Evolutionary conservation across 2,329 filamentous ascomycete species (phyloP).

Genomic region (Venturia asperata): DNA sequence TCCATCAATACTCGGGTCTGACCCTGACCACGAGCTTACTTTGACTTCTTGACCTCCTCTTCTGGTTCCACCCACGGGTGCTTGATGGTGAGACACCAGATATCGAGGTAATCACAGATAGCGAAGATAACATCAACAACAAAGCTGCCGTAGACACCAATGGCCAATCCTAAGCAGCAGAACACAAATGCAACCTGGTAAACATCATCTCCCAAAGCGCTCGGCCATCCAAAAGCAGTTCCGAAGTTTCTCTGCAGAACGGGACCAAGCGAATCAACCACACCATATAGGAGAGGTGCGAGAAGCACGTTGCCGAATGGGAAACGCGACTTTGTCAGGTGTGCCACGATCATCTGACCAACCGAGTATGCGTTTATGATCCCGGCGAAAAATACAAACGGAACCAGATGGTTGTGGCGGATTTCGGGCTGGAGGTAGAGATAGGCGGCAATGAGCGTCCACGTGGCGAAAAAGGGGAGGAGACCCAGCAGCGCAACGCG

Average conservation of each 20-base stretch:
- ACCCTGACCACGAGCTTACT: slow-evolving; percentile 15
- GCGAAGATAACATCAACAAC: slow-evolving; percentile 95
- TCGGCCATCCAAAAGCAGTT: slow-evolving; percentile 32
- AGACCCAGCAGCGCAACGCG: slow-evolving; percentile 75
- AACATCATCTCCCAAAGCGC: slow-evolving; percentile 48
- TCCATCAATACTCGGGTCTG: no score
- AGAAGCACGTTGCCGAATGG: slow-evolving; percentile 84
- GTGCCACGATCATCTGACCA: slow-evolving; percentile 90
- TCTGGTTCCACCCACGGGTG: slow-evolving; percentile 51
- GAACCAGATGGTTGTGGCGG: slow-evolving; percentile 73
- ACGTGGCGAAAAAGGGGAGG: slow-evolving; percentile 69
- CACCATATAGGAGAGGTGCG: slow-evolving; percentile 68
- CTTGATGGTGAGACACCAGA: slow-evolving; percentile 98
- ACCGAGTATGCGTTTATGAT: slow-evolving; percentile 92
- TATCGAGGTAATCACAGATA: slow-evolving; percentile 96
- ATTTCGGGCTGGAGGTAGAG: slow-evolving; percentile 79
- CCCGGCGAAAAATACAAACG: slow-evolving; percentile 82
- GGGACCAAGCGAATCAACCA: slow-evolving; percentile 74
- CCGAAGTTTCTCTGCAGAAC: slow-evolving; percentile 43
- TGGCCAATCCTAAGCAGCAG: slow-evolving; percentile 70
- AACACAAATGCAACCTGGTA: slow-evolving; percentile 92
- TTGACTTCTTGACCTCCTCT: slow-evolving; percentile 23
- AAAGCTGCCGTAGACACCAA: slow-evolving; percentile 96
- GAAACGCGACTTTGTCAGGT: slow-evolving; percentile 80
- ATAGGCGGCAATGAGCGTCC: slow-evolving; percentile 70